Evolutionary conservation across 306 rosid genomes (phyloP), one percentile per base, ranked within the genome.

Genomic region (Quercus bicolor): DNA sequence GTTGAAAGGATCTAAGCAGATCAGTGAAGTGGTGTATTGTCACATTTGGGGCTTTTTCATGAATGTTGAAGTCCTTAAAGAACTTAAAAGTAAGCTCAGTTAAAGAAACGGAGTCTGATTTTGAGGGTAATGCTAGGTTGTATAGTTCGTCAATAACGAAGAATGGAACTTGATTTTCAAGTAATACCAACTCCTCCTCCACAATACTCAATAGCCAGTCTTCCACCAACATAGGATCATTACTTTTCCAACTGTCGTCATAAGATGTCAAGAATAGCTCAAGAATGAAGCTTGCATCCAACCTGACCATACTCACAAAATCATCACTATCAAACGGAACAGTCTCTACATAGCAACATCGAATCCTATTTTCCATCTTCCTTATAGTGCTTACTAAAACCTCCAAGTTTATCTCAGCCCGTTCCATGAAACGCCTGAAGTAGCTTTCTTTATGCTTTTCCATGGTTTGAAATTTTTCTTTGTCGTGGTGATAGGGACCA

Each of bases 1-100:
- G 55, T 48, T 77, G 80, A 24, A 85, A 77, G 0, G 7, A 31
- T 65, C 84, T 82, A 21, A 85, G 33, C 0, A 85, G 29, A 82
- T 85, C 86, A 1, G 86, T 85, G 78, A 85, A 85, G 75, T 85
- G 84, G 0, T 33, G 43, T 29, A 85, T 85, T 14, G 54, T 61
- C 29, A 69, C n/a, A 60, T 19, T 3, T 23, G 1, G 26, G 24
- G 0, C 5, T 70, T 75, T 75, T 0, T 79, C 16, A 18, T 56
- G 19, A 5, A 3, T 60, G 69, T 82, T 85, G 76, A 68, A 79
- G 48, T 13, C 3, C 0, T 0, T 11, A 60, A 85, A 85, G 68
- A 53, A 79, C 1, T 19, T 4, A 45, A 85, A 53, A 0, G 82
- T n/a, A 19, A 86, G 80, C 2, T 29, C 6, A 55, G 56, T 19